phyloP scores from a whole-genome alignment of 306 rosid genomes.

The Vicia faba region DNA sequence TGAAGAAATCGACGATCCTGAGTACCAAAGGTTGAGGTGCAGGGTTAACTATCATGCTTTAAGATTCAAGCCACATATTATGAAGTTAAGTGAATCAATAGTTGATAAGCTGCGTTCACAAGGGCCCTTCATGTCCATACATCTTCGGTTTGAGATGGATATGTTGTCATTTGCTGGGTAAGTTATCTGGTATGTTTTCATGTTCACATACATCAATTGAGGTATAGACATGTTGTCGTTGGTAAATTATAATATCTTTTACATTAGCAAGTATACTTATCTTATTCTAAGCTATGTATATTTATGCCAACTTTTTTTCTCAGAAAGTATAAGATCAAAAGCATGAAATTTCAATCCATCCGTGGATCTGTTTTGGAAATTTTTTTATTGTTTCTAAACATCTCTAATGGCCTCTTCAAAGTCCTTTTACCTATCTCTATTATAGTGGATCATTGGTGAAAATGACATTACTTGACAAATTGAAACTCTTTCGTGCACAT shows the following conservation, averaged over 20 bases:
- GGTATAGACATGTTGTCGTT: slow-evolving; percentile 7
- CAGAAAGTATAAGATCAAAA: slow-evolving; percentile 21
- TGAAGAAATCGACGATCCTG: slow-evolving; percentile 89
- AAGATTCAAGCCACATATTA: slow-evolving; percentile 86
- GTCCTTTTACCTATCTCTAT: not conserved
- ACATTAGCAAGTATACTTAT: too few relatives aligned
- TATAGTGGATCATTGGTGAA: not conserved
- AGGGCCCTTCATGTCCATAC: slow-evolving; percentile 95
- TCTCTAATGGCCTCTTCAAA: slow-evolving; percentile 9
- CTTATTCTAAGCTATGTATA: too few relatives aligned
- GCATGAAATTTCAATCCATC: not conserved
- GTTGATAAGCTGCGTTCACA: slow-evolving; percentile 89
- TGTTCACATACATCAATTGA: slow-evolving; percentile 19
- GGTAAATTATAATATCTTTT: slow-evolving; percentile 5
- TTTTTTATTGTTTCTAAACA: not conserved
- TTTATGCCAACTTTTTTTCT: slow-evolving; percentile 30
- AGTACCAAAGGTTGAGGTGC: slow-evolving; percentile 95
- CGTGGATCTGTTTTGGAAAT: not conserved
- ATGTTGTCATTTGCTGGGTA: slow-evolving; percentile 99
- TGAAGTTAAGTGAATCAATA: slow-evolving; percentile 86
- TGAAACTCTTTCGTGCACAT: slow-evolving; percentile 10
- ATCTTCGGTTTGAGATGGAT: slow-evolving; percentile 99
- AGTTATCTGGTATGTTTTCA: slow-evolving; percentile 34
- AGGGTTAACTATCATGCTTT: slow-evolving; percentile 97
- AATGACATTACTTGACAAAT: slow-evolving; percentile 14